These are phyloP conservation scores for Eucalyptus rudis DNA, from an alignment of 345 rosid species.

Conservation along the genomic window DNA sequence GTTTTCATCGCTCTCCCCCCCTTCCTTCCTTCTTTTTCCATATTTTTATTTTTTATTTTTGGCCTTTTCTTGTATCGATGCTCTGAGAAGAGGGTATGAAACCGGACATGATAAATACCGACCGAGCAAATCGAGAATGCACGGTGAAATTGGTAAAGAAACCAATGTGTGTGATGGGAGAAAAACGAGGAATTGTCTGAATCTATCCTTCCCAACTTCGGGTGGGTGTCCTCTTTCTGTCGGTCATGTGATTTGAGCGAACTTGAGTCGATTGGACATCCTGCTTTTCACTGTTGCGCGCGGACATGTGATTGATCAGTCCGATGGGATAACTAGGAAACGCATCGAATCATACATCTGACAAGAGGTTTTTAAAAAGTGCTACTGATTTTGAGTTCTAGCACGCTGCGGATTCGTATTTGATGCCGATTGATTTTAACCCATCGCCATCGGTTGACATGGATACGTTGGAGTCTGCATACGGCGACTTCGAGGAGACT, in stretches of 20 bases:
- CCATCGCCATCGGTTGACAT: not conserved
- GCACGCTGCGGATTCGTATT: not conserved
- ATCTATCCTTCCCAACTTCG: not conserved
- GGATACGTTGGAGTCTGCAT: not conserved
- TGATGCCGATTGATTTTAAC: not conserved
- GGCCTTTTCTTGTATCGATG: not conserved
- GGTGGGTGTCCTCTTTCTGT: not conserved
- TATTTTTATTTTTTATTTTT: not conserved
- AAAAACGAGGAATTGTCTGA: not conserved
- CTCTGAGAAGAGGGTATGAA: not conserved
- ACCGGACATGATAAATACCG: not conserved
- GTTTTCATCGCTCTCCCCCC: not conserved
- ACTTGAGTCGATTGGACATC: not conserved
- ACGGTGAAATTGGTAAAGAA: not conserved
- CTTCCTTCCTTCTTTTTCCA: not conserved
- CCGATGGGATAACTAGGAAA: not conserved
- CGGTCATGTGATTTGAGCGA: not conserved
- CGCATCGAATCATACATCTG: not conserved
- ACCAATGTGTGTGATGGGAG: not conserved
- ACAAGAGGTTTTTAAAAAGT: not conserved
- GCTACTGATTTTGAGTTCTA: not conserved
- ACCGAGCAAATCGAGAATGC: not conserved
- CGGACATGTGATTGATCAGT: not conserved
- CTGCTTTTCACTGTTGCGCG: not conserved
- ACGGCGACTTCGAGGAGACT: not conserved